Evolutionary conservation across 495 filamentous ascomycete genomes (phyloP).

Genomic region (Aspergillus carlsbadensis): DNA sequence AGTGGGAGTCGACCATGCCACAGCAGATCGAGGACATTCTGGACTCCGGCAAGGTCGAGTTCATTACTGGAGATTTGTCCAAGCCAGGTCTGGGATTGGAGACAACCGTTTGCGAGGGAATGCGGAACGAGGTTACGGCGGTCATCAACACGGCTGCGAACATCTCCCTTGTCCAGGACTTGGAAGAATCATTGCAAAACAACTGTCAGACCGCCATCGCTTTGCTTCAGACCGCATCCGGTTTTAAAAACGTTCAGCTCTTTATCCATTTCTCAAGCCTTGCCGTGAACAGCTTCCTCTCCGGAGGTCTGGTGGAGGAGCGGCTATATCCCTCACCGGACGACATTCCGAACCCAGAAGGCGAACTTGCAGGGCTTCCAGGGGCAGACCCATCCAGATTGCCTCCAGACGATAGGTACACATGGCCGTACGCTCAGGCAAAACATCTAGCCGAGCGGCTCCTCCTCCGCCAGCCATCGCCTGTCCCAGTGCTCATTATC

Average conservation of each 20-base stretch:
- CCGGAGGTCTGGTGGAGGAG: conserved; percentile 14
- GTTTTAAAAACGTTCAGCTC: conserved; percentile 7
- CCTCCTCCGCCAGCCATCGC: background rate
- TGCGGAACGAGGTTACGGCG: conserved; percentile 14
- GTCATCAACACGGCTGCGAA: conserved; percentile 19
- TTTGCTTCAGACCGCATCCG: background rate
- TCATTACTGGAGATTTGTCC: conserved; percentile 21
- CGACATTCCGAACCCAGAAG: conserved; percentile 2
- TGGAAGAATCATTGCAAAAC: conserved; percentile 4
- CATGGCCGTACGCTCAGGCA: conserved; percentile 18
- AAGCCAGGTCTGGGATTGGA: conserved; percentile 11
- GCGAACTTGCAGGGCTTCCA: conserved; percentile 8
- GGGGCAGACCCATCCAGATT: conserved; percentile 1
- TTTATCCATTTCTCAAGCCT: conserved; percentile 21
- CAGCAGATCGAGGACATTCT: conserved; percentile 21
- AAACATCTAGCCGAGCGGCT: conserved; percentile 26
- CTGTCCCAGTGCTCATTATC: conserved; percentile 15
- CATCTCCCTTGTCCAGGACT: conserved; percentile 14
- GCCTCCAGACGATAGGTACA: conserved; percentile 11
- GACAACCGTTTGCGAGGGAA: background rate
- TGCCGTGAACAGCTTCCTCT: conserved; percentile 14
- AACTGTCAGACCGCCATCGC: conserved; percentile 13
- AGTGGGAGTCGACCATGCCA: conserved; percentile 22
- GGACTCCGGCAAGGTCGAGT: conserved; percentile 17
- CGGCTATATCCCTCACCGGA: conserved; percentile 4